Evolutionary conservation across 306 rosid genomes (phyloP).

Genomic region (Alnus glutinosa): DNA sequence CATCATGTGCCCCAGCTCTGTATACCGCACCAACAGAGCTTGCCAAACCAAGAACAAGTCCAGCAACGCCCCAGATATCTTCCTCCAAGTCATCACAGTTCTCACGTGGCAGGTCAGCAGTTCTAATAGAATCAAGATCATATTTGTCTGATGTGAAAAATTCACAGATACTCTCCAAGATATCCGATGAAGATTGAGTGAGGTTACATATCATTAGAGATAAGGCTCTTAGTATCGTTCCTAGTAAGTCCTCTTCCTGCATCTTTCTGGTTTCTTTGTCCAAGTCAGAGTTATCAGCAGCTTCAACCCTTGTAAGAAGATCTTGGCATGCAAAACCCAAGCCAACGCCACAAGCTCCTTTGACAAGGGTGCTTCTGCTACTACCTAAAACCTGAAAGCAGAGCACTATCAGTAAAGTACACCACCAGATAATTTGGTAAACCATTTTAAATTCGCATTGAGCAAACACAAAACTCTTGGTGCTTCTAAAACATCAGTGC

Average conservation of each 20-base stretch:
- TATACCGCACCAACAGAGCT: constrained; percentile 65
- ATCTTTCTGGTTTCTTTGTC: constrained; percentile 43
- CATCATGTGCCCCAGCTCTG: constrained; percentile 67
- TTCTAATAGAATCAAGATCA: constrained; percentile 35
- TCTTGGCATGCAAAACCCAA: constrained; percentile 90
- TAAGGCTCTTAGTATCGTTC: constrained; percentile 59
- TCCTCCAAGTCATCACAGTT: constrained; percentile 60
- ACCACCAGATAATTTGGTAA: constrained; percentile 19
- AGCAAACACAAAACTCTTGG: neutral
- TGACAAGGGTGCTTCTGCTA: constrained; percentile 80
- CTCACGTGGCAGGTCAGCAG: constrained; percentile 39
- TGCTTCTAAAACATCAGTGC: neutral
- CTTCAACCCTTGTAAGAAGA: constrained; percentile 75
- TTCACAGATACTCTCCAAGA: constrained; percentile 59
- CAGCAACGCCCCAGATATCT: constrained; percentile 96
- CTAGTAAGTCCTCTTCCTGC: constrained; percentile 64
- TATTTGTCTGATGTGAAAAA: constrained; percentile 43
- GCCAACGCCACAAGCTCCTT: constrained; percentile 96
- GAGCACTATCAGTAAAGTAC: constrained; percentile 22
- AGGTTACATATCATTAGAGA: constrained; percentile 50
- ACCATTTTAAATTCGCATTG: neutral
- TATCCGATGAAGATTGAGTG: constrained; percentile 57
- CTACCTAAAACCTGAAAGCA: constrained; percentile 64
- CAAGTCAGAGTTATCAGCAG: constrained; percentile 46
- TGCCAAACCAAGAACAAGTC: constrained; percentile 90